phyloP scores from a whole-genome alignment of 2,329 filamentous ascomycete species.

The Penicillium frequentans region DNA sequence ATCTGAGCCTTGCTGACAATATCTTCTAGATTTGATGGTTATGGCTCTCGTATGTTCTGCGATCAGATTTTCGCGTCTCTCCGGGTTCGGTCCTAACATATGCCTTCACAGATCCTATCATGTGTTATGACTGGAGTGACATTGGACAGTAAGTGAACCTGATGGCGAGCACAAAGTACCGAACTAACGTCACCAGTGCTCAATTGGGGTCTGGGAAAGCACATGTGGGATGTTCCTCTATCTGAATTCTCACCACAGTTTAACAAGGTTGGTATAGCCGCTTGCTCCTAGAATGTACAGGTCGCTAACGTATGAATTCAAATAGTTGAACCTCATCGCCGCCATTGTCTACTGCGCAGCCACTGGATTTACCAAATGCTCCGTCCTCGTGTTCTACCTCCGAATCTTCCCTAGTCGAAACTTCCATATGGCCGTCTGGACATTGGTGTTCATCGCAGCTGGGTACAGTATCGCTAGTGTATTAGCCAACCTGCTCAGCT shows the following conservation, averaged over 20 bases:
- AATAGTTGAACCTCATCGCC: conserved; percentile 28
- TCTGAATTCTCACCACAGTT: conserved; percentile 21
- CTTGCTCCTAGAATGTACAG: background rate
- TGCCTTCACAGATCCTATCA: conserved; percentile 18
- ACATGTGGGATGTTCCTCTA: conserved; percentile 30
- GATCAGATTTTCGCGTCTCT: background rate
- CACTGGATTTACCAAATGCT: conserved; percentile 32
- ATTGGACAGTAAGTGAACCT: conserved; percentile 19
- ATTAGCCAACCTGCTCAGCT: conserved; percentile 29
- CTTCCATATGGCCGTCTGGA: conserved; percentile 25
- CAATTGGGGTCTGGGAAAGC: conserved; percentile 27
- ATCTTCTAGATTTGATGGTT: conserved; percentile 24
- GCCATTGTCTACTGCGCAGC: conserved; percentile 31
- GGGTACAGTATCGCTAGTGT: conserved; percentile 29
- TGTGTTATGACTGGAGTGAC: conserved; percentile 23
- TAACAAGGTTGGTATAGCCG: conserved; percentile 18
- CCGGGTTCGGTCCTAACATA: background rate
- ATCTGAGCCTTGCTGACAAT: background rate
- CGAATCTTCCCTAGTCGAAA: conserved; percentile 30
- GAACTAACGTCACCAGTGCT: conserved; percentile 17
- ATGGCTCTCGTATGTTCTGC: conserved; percentile 18
- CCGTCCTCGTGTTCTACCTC: conserved; percentile 30
- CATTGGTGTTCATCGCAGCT: conserved; percentile 24
- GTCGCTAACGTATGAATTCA: background rate
- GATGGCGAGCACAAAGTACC: background rate